Evolutionary conservation across 306 rosid species (phyloP).

Genomic region (Quercus bicolor): DNA sequence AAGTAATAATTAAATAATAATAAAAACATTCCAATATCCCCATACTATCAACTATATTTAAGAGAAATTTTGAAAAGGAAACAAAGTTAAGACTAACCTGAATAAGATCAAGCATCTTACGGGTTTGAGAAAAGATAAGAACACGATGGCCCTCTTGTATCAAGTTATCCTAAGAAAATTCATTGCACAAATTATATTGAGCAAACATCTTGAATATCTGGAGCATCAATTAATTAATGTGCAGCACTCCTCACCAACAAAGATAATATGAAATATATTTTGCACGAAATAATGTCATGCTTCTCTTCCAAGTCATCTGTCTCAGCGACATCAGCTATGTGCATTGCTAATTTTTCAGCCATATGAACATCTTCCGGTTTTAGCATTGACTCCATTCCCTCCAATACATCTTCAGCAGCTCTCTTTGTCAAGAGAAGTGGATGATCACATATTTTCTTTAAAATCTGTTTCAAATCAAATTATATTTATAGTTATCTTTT

Average conservation of each 20-base stretch:
- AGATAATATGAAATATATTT: slow-evolving; percentile 73
- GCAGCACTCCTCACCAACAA: slow-evolving; percentile 56
- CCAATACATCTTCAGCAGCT: slow-evolving; percentile 90
- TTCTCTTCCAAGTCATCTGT: slow-evolving; percentile 52
- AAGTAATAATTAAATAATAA: not conserved
- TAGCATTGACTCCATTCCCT: slow-evolving; percentile 73
- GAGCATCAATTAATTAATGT: slow-evolving; percentile 2
- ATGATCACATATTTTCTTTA: slow-evolving; percentile 92
- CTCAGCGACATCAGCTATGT: slow-evolving; percentile 73
- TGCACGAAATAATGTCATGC: slow-evolving; percentile 68
- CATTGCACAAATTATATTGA: slow-evolving; percentile 4
- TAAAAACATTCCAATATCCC: not conserved
- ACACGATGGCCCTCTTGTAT: slow-evolving; percentile 77
- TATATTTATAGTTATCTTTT: slow-evolving; percentile 3
- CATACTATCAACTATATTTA: not conserved
- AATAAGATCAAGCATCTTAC: slow-evolving; percentile 93
- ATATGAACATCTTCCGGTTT: slow-evolving; percentile 62
- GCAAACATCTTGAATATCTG: slow-evolving; percentile 8
- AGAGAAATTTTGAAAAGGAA: not conserved
- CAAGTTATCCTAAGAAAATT: slow-evolving; percentile 52
- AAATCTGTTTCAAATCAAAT: slow-evolving; percentile 48
- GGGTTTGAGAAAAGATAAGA: slow-evolving; percentile 92
- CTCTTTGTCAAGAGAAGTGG: slow-evolving; percentile 87
- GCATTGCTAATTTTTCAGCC: slow-evolving; percentile 75
- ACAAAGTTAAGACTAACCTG: slow-evolving; percentile 46